Evolutionary conservation across 2,329 filamentous ascomycete genomes (phyloP).

Genomic region (Biscogniauxia marginata): DNA sequence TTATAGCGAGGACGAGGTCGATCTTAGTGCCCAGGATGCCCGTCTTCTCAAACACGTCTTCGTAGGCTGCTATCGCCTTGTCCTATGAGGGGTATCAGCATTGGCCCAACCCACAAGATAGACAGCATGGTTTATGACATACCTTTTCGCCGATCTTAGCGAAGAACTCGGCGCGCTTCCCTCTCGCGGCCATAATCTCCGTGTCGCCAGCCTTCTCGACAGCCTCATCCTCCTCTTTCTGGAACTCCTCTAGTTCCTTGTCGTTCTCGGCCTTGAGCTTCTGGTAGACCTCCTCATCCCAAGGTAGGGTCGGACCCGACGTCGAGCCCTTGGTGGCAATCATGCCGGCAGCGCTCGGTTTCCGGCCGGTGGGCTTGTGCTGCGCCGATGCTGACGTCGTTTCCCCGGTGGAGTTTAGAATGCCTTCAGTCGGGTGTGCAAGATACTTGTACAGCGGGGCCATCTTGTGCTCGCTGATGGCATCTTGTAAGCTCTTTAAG

Average conservation of each 20-base stretch:
- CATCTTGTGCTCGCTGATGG: slow-evolving; percentile 82
- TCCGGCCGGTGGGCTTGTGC: slow-evolving; percentile 61
- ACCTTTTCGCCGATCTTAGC: slow-evolving; percentile 96
- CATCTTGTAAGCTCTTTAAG: slow-evolving; percentile 74
- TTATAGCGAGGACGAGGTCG: slow-evolving; percentile 92
- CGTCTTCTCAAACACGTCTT: slow-evolving; percentile 95
- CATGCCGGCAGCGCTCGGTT: slow-evolving; percentile 71
- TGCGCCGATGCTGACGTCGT: slow-evolving; percentile 46
- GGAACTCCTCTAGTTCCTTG: slow-evolving; percentile 69
- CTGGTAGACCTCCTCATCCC: slow-evolving; percentile 88
- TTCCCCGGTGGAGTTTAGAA: slow-evolving; percentile 76
- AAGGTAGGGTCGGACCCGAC: slow-evolving; percentile 69
- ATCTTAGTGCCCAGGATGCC: slow-evolving; percentile 96
- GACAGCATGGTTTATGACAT: slow-evolving; percentile 19
- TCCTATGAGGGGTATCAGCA: slow-evolving; percentile 57
- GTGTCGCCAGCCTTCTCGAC: slow-evolving; percentile 95
- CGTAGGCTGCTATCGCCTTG: slow-evolving; percentile 88
- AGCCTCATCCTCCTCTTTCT: slow-evolving; percentile 90
- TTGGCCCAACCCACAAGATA: background rate
- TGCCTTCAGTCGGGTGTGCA: slow-evolving; percentile 77
- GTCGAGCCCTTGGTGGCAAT: slow-evolving; percentile 69
- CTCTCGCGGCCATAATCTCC: slow-evolving; percentile 86
- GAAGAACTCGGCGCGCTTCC: slow-evolving; percentile 95
- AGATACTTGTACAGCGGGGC: slow-evolving; percentile 83
- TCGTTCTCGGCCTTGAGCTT: slow-evolving; percentile 75